Base-by-base conservation (phyloP, 2,329 filamentous ascomycete genomes). In the Penicillium rolfsii region DNA sequence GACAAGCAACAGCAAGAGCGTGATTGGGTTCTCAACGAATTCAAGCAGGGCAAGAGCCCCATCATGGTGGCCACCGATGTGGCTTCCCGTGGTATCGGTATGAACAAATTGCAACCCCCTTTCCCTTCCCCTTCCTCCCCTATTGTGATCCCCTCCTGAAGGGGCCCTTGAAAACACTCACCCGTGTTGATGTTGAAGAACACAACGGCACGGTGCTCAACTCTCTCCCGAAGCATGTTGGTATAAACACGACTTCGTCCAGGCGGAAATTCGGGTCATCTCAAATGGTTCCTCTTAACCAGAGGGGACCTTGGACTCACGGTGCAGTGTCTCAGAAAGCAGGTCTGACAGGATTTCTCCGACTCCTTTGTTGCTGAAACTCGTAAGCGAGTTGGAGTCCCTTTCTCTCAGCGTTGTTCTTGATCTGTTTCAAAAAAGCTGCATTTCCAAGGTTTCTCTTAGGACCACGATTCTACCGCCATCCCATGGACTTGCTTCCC, bases 61-160 rank as follows among this genome's bases (percentile, higher is more conserved):
- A 96, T 99, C 88, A 97, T 99, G 93, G 95, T 99, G 83, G 95
- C 95, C 83, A 99, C 95, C 70, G 95, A 98, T 77, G 95, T 99
- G 82, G 95, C 95, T 83, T 98, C 95, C 77, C 95, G 95, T 93
- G 95, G 95, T 92, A 97, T 99, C 83, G 95, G 95, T 97, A 96
- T 96, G 93, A 94, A 90, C 87, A 83, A 85, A 82, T 64, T 82
- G 81, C 79, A 80, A 82, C 76, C 79, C 80, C 76, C 74, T 70
- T 74, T 74, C 69, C 67, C 62, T 61, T 61, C 63, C 67, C 69
- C 66, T 63, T 64, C 79, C 71, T 66, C 64, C 65, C 67, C 69
- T 70, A 71, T 53, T 53, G 50, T 53, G 50, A 53, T 67, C 71
- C 63, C 68, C 65, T 66, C 71, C 69, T 62, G 57, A 64, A 57